Evolutionary conservation across 2,329 filamentous ascomycete species (phyloP).

Genomic region (Penicillium sp.): DNA sequence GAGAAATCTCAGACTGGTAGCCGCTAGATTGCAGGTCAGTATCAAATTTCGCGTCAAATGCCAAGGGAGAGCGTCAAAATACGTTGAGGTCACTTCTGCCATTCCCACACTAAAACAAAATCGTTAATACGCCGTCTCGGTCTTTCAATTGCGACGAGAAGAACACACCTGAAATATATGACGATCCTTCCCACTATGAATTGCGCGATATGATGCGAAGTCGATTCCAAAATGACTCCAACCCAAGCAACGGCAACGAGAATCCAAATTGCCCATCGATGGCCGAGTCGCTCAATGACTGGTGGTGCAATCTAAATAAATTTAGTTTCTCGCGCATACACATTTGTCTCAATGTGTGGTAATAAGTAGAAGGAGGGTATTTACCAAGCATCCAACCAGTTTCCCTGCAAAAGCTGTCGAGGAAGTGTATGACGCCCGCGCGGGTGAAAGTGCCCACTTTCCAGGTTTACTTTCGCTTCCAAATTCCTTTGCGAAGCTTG

Average conservation of each 20-base stretch:
- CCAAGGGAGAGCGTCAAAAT: no score
- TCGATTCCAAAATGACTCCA: background rate
- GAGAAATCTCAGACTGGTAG: background rate
- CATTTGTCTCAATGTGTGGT: no score
- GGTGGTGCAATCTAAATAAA: background rate
- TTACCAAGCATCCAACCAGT: no score
- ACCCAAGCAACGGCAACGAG: background rate
- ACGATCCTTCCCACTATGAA: background rate
- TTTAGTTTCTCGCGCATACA: no score
- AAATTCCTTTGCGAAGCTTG: background rate
- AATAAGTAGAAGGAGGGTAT: no score
- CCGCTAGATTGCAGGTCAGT: no score
- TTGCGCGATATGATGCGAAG: background rate
- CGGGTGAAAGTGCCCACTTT: background rate
- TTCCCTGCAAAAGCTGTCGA: background rate
- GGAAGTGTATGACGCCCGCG: background rate
- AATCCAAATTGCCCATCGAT: background rate
- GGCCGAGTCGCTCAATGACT: background rate
- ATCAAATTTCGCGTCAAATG: no score
- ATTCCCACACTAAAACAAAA: no score
- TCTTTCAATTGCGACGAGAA: no score
- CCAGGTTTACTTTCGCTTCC: background rate
- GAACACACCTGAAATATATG: background rate
- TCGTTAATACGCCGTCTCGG: no score
- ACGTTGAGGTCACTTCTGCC: no score